Evolutionary conservation across 805 yeast genomes (phyloP).

Genomic region (Lipomyces yamadae): DNA sequence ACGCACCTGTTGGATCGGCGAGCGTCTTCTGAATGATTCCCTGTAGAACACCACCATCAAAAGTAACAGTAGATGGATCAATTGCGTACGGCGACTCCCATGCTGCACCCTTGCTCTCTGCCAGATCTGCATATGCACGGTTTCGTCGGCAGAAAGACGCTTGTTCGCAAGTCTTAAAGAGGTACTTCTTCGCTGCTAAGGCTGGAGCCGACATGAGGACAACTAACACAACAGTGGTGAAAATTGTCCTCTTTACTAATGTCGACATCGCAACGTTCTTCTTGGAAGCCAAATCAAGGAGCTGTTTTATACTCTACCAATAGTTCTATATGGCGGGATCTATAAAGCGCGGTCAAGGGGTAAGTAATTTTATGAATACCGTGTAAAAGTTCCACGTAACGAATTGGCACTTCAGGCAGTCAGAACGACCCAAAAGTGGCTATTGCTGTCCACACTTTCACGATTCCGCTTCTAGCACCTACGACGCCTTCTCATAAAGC

Average conservation of each 20-base stretch:
- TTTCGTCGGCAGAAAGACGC: constrained; percentile 80
- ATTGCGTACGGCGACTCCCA: constrained; percentile 52
- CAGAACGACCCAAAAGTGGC: too few relatives aligned
- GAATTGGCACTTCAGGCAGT: too few relatives aligned
- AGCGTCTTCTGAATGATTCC: constrained; percentile 56
- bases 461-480: background rate
- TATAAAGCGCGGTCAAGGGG: background rate
- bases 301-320: background rate
- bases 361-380: too few relatives aligned
- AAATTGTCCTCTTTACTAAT: background rate
- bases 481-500: background rate
- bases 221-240: constrained; percentile 6
- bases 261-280: background rate
- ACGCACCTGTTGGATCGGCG: constrained; percentile 5
- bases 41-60: constrained; percentile 47
- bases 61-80: constrained; percentile 44
- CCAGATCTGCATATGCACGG: constrained; percentile 59
- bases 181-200: constrained; percentile 39
- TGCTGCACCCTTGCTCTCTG: constrained; percentile 39
- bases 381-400: too few relatives aligned
- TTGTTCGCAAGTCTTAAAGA: constrained; percentile 73
- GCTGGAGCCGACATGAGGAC: constrained; percentile 24
- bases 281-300: background rate
- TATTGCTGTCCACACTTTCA: background rate
- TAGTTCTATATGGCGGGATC: background rate